These are phyloP conservation scores for Hypomyces perniciosus DNA, from an alignment of 2,329 filamentous ascomycete genomes.

Conservation along the genomic window DNA sequence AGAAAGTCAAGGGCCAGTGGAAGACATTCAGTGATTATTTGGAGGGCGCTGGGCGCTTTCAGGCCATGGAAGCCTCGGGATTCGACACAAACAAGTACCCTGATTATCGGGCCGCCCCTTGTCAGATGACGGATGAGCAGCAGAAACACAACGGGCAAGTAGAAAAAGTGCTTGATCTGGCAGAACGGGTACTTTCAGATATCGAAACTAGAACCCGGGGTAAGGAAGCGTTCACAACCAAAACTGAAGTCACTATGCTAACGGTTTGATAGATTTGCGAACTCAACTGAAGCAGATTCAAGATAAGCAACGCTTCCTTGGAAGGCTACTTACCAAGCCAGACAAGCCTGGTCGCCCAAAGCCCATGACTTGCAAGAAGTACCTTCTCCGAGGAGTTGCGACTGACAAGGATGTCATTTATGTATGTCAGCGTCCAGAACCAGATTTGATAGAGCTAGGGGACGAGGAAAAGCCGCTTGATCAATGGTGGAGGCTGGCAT, in stretches of 20 bases:
- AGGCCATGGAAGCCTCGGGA: conserved; percentile 31
- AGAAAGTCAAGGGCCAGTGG: conserved; percentile 27
- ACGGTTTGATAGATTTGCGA: conserved; percentile 24
- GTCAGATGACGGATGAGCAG: conserved; percentile 29
- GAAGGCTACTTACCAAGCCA: conserved; percentile 34
- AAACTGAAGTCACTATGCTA: conserved; percentile 12
- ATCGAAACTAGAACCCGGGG: conserved; percentile 29
- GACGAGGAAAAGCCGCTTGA: conserved; percentile 30
- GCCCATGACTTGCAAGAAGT: conserved; percentile 39
- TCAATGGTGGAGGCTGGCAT: conserved; percentile 53
- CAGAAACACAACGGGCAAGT: conserved; percentile 24
- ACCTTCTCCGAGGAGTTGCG: conserved; percentile 46
- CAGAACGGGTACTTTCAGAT: conserved; percentile 29
- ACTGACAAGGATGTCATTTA: conserved; percentile 43
- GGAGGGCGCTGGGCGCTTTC: conserved; percentile 30
- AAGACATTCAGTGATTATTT: conserved; percentile 29
- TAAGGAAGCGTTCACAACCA: conserved; percentile 20
- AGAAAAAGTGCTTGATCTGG: conserved; percentile 28
- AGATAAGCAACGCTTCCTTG: conserved; percentile 33
- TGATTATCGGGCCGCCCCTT: conserved; percentile 35
- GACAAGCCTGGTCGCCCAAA: conserved; percentile 30
- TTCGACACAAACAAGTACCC: conserved; percentile 34
- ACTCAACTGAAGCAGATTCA: conserved; percentile 26
- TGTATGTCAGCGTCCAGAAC: conserved; percentile 40
- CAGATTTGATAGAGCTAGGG: conserved; percentile 37